Evolutionary conservation across 2,329 filamentous ascomycete genomes (phyloP).

Genomic region (Penicillium sp.): DNA sequence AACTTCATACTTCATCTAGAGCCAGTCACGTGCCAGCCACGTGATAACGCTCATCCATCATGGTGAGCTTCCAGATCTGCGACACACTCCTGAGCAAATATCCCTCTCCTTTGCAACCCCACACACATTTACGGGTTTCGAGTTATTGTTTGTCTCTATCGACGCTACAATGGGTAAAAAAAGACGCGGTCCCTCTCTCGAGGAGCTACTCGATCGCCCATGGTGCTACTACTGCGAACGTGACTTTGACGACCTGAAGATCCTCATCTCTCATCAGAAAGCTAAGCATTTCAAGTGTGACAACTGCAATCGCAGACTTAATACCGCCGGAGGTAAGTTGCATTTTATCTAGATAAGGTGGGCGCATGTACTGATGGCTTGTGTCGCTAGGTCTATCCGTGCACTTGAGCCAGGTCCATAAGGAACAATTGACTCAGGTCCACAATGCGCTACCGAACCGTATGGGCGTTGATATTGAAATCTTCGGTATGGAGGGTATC

Average conservation of each 20-base stretch:
- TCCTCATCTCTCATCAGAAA: constrained; percentile 95
- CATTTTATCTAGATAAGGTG: neutral
- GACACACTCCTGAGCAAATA: neutral
- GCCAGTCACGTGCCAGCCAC: neutral
- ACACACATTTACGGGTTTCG: neutral
- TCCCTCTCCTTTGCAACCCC: neutral
- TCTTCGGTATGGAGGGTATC: constrained; percentile 97
- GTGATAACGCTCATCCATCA: neutral
- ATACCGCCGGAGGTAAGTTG: constrained; percentile 83
- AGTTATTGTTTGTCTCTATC: too few species aligned
- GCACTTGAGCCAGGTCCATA: constrained; percentile 98
- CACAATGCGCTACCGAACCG: constrained; percentile 91
- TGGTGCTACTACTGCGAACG: constrained; percentile 99
- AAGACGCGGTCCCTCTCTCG: constrained; percentile 80
- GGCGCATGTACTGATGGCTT: constrained; percentile 5
- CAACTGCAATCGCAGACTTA: constrained; percentile 79
- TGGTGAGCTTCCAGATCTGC: neutral
- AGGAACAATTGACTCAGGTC: constrained; percentile 81
- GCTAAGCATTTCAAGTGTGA: constrained; percentile 99
- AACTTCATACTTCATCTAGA: neutral
- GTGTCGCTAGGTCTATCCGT: constrained; percentile 73
- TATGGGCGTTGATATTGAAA: constrained; percentile 83
- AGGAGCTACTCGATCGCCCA: constrained; percentile 81
- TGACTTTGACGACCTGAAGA: constrained; percentile 96
- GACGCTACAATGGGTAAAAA: constrained; percentile 73